Evolutionary conservation across 2,329 filamentous ascomycete genomes (phyloP).

Genomic region (Aspergillus hortae): DNA sequence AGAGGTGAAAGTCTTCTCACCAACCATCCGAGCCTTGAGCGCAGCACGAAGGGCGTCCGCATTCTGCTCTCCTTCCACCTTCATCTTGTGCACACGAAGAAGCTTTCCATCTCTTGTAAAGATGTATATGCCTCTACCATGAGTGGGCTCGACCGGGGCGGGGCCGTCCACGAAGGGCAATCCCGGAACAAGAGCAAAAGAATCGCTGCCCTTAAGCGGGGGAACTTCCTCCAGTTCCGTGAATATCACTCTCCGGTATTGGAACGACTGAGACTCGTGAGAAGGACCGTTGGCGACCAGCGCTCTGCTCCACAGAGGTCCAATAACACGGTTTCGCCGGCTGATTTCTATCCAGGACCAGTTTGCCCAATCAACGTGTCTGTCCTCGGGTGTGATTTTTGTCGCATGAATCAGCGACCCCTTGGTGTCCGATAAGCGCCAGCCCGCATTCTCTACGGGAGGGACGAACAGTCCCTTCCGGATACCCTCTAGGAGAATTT

Average conservation of each 20-base stretch:
- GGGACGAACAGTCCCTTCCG: constrained; percentile 61
- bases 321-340: constrained; percentile 58
- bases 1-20: constrained; percentile 25
- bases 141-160: constrained; percentile 23
- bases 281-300: constrained; percentile 19
- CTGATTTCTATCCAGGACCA: constrained; percentile 56
- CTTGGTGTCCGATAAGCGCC: constrained; percentile 21
- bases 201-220: constrained; percentile 20
- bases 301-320: constrained; percentile 60
- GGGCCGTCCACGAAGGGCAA: constrained; percentile 33
- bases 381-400: constrained; percentile 67
- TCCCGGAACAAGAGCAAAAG: constrained; percentile 31
- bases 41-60: constrained; percentile 35
- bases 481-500: constrained; percentile 67
- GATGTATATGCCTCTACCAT: constrained; percentile 31
- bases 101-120: constrained; percentile 35
- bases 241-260: constrained; percentile 36
- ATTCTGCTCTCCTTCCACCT: constrained; percentile 37
- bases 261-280: constrained; percentile 17
- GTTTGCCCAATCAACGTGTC: constrained; percentile 57
- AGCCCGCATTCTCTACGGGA: constrained; percentile 45
- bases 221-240: constrained; percentile 33
- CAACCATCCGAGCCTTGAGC: constrained; percentile 39
- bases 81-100: constrained; percentile 36
- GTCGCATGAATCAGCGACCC: constrained; percentile 55